Percentiles rank a stretch among this genome's conserved stretches.
Conservation (phyloP, 1,139 yeast species). For the Yamadazyma trypodendri region DNA sequence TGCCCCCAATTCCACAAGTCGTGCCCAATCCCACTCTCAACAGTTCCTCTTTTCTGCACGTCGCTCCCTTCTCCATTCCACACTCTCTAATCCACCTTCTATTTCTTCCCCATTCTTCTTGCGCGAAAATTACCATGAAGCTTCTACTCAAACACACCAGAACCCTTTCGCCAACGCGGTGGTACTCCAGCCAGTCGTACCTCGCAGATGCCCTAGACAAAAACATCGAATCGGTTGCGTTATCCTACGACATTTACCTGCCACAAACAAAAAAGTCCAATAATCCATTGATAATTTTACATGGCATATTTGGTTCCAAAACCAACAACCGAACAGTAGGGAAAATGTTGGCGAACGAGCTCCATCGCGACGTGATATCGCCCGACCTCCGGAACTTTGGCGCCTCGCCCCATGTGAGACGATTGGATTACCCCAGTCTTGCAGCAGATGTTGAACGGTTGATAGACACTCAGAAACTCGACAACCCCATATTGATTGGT, state of each 20-base stretch:
- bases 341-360: slow-evolving; percentile 39
- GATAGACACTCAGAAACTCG: slow-evolving; percentile 43
- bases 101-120: no score
- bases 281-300: slow-evolving; percentile 71
- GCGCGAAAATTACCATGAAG: no score
- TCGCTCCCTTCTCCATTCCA: no score
- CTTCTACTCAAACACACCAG: no score
- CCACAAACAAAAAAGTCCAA: slow-evolving; percentile 20
- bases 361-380: slow-evolving; percentile 58
- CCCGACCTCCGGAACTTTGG: slow-evolving; percentile 91
- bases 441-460: slow-evolving; percentile 83
- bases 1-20: no score
- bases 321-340: slow-evolving; percentile 77
- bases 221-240: slow-evolving; percentile 29
- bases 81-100: no score
- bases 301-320: slow-evolving; percentile 87
- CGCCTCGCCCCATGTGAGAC: slow-evolving; percentile 67
- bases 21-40: no score
- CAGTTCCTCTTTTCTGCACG: no score
- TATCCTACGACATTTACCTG: slow-evolving; percentile 29
- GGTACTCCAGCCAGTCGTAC: slow-evolving; percentile 1
- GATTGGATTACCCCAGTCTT: slow-evolving; percentile 78
- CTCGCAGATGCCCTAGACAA: slow-evolving; percentile 26
- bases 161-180: not conserved
- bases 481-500: slow-evolving; percentile 72